Evolutionary conservation across 495 filamentous ascomycete species (phyloP).

Genomic region (Penicillium robsamsonii): DNA sequence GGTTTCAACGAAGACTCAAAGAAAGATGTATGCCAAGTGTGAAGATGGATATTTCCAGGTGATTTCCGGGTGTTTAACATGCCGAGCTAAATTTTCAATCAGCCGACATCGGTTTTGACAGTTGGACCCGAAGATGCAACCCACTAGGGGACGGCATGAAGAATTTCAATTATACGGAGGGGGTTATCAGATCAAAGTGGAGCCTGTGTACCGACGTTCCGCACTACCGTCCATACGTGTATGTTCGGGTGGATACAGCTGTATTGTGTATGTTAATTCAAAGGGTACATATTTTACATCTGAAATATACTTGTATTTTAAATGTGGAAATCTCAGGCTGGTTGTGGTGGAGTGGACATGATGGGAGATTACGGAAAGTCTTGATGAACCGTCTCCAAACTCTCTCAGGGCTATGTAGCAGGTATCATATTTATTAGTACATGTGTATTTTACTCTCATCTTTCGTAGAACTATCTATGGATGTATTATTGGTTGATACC

Average conservation of each 20-base stretch:
- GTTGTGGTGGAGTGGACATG: neutral
- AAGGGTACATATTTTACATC: neutral
- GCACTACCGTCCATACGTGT: slow-evolving; percentile 3
- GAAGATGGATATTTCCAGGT: neutral
- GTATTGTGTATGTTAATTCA: neutral
- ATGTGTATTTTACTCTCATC: neutral
- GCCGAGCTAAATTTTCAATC: slow-evolving; percentile 1
- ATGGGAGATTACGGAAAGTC: neutral
- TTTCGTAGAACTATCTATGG: neutral
- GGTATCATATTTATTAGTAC: no score
- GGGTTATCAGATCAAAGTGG: slow-evolving; percentile 16
- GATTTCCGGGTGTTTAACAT: slow-evolving; percentile 7
- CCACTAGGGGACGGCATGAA: neutral
- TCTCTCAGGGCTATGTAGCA: neutral
- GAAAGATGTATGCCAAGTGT: slow-evolving; percentile 1
- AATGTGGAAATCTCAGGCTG: neutral
- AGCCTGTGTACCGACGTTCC: neutral
- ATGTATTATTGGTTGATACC: neutral
- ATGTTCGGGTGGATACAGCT: neutral
- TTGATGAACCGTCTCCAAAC: neutral
- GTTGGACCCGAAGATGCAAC: neutral
- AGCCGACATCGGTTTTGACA: slow-evolving; percentile 14
- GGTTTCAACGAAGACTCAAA: neutral
- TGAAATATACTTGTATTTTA: neutral
- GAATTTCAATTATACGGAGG: slow-evolving; percentile 8